These are phyloP conservation scores for Fusarium redolens DNA, from an alignment of 2,329 filamentous ascomycete genomes.

Conservation along the genomic window DNA sequence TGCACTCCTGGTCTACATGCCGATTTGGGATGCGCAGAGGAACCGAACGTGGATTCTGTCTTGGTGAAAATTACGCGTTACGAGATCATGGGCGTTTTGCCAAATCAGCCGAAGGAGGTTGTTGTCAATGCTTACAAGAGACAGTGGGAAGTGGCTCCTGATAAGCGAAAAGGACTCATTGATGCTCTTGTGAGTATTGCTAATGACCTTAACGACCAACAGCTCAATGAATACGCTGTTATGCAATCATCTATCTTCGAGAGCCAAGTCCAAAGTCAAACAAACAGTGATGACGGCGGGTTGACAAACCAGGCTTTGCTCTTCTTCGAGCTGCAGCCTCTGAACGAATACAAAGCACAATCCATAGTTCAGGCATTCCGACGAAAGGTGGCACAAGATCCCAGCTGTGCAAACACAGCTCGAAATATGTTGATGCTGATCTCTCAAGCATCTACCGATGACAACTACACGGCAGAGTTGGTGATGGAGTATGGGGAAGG, in stretches of 20 bases:
- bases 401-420: slow-evolving; percentile 47
- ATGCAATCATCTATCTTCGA: slow-evolving; percentile 55
- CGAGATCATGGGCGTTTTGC: slow-evolving; percentile 52
- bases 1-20: slow-evolving; percentile 49
- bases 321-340: slow-evolving; percentile 51
- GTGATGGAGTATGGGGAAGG: slow-evolving; percentile 50
- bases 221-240: slow-evolving; percentile 52
- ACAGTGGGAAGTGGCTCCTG: slow-evolving; percentile 54
- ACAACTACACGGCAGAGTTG: slow-evolving; percentile 49
- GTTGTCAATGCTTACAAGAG: slow-evolving; percentile 54
- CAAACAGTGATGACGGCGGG: slow-evolving; percentile 46
- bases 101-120: slow-evolving; percentile 50
- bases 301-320: slow-evolving; percentile 49
- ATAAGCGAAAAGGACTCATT: slow-evolving; percentile 46
- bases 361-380: slow-evolving; percentile 52
- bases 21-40: slow-evolving; percentile 48
- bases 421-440: slow-evolving; percentile 51
- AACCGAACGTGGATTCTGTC: slow-evolving; percentile 40
- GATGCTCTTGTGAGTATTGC: slow-evolving; percentile 50
- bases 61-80: slow-evolving; percentile 51
- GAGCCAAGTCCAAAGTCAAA: slow-evolving; percentile 47
- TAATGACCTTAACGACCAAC: slow-evolving; percentile 50
- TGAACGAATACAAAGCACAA: slow-evolving; percentile 51
- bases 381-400: slow-evolving; percentile 48
- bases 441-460: slow-evolving; percentile 49